phyloP scores from a whole-genome alignment of 1,284 basidiomycete species.

The Ustilago trichophora region DNA sequence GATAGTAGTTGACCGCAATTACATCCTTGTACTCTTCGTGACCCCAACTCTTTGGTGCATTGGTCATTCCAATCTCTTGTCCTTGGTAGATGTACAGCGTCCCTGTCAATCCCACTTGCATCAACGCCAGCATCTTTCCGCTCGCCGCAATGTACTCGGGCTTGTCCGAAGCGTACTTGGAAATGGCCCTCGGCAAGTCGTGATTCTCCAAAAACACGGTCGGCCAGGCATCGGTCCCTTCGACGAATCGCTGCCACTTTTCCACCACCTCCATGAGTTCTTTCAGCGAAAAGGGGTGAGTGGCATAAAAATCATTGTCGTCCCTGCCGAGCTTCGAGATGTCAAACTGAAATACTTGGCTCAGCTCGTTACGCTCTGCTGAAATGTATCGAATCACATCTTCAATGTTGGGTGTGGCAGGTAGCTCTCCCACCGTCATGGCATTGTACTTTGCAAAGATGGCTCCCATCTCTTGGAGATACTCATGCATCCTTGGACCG shows the following conservation, averaged over 20 bases:
- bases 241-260: slow-evolving; percentile 71
- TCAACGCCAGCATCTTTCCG: slow-evolving; percentile 75
- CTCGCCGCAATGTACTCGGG: slow-evolving; percentile 71
- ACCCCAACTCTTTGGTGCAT: too few species aligned
- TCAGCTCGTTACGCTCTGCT: slow-evolving; percentile 74
- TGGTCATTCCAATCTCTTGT: slow-evolving; percentile 72
- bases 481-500: slow-evolving; percentile 72
- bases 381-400: slow-evolving; percentile 73
- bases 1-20: slow-evolving; percentile 40
- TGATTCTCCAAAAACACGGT: slow-evolving; percentile 72
- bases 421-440: slow-evolving; percentile 76
- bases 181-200: slow-evolving; percentile 73
- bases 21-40: slow-evolving; percentile 70
- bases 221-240: slow-evolving; percentile 34
- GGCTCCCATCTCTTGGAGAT: slow-evolving; percentile 74
- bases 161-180: slow-evolving; percentile 74
- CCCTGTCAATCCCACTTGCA: slow-evolving; percentile 74
- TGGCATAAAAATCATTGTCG: slow-evolving; percentile 68
- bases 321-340: slow-evolving; percentile 71
- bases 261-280: slow-evolving; percentile 73
- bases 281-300: slow-evolving; percentile 71
- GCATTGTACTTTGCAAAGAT: slow-evolving; percentile 66
- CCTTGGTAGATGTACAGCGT: slow-evolving; percentile 80
- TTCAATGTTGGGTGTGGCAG: slow-evolving; percentile 65
- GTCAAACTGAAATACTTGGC: slow-evolving; percentile 73